phyloP scores from a whole-genome alignment of 2,329 filamentous ascomycete genomes.

The Fusarium musae region DNA sequence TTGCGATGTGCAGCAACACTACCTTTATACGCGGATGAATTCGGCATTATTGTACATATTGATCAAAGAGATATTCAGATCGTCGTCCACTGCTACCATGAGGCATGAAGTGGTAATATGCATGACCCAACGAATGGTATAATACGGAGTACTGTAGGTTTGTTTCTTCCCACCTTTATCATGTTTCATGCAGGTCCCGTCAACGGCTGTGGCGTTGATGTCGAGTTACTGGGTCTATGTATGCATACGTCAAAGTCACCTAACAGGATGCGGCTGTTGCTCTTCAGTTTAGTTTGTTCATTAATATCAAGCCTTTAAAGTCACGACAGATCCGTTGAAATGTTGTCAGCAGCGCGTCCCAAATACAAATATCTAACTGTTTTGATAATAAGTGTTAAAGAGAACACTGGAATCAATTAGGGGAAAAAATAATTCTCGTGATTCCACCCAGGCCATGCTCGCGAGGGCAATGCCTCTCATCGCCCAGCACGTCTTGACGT shows the following conservation, averaged over 20 bases:
- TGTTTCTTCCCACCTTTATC: neutral
- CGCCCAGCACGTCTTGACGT: neutral
- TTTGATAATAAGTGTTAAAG: neutral
- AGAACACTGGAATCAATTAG: neutral
- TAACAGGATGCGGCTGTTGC: neutral
- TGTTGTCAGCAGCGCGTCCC: too few relatives aligned
- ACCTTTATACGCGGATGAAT: neutral
- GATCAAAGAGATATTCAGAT: conserved; percentile 16
- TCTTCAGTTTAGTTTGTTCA: neutral
- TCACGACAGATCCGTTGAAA: neutral
- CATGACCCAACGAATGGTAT: neutral
- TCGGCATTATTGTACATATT: neutral
- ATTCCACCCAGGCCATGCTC: neutral
- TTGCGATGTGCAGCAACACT: conserved; percentile 31
- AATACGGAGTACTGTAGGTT: neutral
- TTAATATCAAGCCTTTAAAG: neutral
- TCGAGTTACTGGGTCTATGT: neutral
- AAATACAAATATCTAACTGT: neutral
- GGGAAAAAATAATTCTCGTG: neutral
- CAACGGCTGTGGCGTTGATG: conserved; percentile 1
- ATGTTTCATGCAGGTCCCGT: conserved; percentile 20
- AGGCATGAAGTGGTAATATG: neutral
- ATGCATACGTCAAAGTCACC: neutral
- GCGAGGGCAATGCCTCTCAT: neutral
- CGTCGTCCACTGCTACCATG: conserved; percentile 9